Percentiles rank a stretch among this genome's conserved stretches.
phyloP scores from a whole-genome alignment of 371 early-diverging fungal species.

The Entomophthora muscae region DNA sequence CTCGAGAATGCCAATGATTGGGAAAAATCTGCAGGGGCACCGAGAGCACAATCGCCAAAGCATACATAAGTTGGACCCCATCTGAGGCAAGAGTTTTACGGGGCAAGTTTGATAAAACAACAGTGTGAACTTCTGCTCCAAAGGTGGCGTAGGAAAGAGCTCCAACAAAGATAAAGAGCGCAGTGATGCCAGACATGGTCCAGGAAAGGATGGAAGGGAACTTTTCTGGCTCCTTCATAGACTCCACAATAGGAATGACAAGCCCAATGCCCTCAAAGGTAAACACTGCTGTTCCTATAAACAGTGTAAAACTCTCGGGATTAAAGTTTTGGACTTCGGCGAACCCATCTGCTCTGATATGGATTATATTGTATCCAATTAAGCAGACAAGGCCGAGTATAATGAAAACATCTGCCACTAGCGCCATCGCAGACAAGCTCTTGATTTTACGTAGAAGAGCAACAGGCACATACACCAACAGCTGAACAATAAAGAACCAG shows the following conservation, averaged over 20 bases:
- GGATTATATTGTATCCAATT: conserved; percentile 28
- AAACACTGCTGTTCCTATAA: conserved; percentile 85
- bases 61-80: conserved; percentile 63
- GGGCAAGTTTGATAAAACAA: conserved; percentile 68
- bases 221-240: conserved; percentile 63
- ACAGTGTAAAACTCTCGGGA: conserved; percentile 44
- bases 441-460: conserved; percentile 58
- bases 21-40: conserved; percentile 74
- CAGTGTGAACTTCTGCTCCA: conserved; percentile 63
- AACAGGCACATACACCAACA: conserved; percentile 49
- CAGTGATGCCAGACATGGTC: conserved; percentile 49
- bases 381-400: conserved; percentile 51
- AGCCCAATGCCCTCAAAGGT: conserved; percentile 83
- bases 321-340: conserved; percentile 26
- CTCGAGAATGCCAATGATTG: conserved; percentile 76
- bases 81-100: conserved; percentile 21
- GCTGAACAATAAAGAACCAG: conserved; percentile 40
- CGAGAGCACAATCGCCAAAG: conserved; percentile 69
- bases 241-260: conserved; percentile 76
- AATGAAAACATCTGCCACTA: conserved; percentile 62
- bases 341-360: conserved; percentile 20
- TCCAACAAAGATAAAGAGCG: conserved; percentile 53
- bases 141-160: conserved; percentile 66
- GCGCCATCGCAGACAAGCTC: conserved; percentile 40
- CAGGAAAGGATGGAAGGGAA: conserved; percentile 52